These are phyloP conservation scores for Aspergillus glaucus DNA, from an alignment of 2,329 filamentous ascomycete genomes.

Conservation along the genomic window DNA sequence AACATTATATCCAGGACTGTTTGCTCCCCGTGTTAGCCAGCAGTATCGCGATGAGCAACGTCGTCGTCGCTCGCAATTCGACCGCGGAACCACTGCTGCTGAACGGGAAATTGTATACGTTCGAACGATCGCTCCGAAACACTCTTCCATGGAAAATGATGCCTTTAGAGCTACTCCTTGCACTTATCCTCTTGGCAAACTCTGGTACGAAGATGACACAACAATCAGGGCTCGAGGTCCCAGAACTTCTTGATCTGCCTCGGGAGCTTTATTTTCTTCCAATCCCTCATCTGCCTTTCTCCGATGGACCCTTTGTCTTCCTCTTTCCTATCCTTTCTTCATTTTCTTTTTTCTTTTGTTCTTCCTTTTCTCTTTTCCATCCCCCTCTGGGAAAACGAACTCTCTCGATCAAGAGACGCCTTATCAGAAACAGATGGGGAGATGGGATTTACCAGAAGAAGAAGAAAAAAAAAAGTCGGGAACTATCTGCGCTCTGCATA, in stretches of 20 bases:
- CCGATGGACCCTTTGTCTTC: too few species aligned
- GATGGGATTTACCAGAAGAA: not conserved
- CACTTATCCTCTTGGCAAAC: slow-evolving; percentile 19
- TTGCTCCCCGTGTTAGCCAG: slow-evolving; percentile 70
- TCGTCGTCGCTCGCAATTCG: slow-evolving; percentile 69
- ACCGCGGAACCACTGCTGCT: slow-evolving; percentile 70
- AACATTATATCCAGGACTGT: slow-evolving; percentile 43
- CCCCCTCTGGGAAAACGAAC: not conserved
- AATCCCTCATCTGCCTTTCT: too few species aligned
- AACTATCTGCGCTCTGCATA: not conserved
- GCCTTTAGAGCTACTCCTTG: slow-evolving; percentile 18
- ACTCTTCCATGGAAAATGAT: slow-evolving; percentile 12
- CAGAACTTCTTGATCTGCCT: slow-evolving; percentile 11
- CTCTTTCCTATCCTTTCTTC: slow-evolving; percentile 3
- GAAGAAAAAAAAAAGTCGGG: not conserved
- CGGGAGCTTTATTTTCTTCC: not conserved
- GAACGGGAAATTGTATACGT: slow-evolving; percentile 53
- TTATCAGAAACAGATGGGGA: not conserved
- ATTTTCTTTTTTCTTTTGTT: not conserved
- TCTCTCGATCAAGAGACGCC: not conserved
- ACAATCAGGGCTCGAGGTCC: slow-evolving; percentile 12
- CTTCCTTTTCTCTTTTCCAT: not conserved
- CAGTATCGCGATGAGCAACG: slow-evolving; percentile 69
- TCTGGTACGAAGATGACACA: slow-evolving; percentile 15
- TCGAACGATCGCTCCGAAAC: slow-evolving; percentile 15